phyloP scores from a whole-genome alignment of 805 yeast species.

The Candida multigemmis region DNA sequence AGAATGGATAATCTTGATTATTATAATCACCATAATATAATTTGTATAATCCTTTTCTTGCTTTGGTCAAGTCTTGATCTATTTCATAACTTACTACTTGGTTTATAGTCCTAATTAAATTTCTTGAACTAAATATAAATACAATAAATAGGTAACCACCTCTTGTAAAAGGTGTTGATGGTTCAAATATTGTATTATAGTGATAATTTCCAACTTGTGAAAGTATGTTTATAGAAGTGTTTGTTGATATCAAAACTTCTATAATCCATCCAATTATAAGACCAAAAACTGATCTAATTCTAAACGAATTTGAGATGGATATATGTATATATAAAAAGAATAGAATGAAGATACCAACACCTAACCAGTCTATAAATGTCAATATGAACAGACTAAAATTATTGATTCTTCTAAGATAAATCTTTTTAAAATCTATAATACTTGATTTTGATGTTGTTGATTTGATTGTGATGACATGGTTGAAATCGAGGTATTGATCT shows the following conservation, averaged over 20 bases:
- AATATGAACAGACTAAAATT: background rate
- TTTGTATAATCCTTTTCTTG: slow-evolving; percentile 13
- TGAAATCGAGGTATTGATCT: background rate
- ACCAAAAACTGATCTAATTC: slow-evolving; percentile 25
- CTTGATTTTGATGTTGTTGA: background rate
- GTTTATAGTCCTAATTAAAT: slow-evolving; percentile 16
- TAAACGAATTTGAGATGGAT: slow-evolving; percentile 23
- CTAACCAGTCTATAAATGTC: background rate
- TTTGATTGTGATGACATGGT: background rate
- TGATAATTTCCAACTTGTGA: no score
- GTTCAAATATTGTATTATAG: slow-evolving; percentile 21
- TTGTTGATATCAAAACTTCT: slow-evolving; percentile 12
- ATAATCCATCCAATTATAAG: slow-evolving; percentile 27
- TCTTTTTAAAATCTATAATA: slow-evolving; percentile 1
- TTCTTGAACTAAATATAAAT: slow-evolving; percentile 20
- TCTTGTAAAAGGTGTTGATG: slow-evolving; percentile 13
- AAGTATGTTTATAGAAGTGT: slow-evolving; percentile 19
- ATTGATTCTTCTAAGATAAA: no score
- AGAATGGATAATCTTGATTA: slow-evolving; percentile 1
- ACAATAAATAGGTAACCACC: slow-evolving; percentile 13
- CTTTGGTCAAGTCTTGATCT: slow-evolving; percentile 1
- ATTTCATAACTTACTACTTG: slow-evolving; percentile 4
- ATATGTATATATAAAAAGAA: slow-evolving; percentile 14
- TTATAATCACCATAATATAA: slow-evolving; percentile 19
- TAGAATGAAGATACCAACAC: slow-evolving; percentile 3